These are phyloP conservation scores for Vitis rupestris DNA, from an alignment of 164 flowering plant genomes.

Conservation along the genomic window DNA sequence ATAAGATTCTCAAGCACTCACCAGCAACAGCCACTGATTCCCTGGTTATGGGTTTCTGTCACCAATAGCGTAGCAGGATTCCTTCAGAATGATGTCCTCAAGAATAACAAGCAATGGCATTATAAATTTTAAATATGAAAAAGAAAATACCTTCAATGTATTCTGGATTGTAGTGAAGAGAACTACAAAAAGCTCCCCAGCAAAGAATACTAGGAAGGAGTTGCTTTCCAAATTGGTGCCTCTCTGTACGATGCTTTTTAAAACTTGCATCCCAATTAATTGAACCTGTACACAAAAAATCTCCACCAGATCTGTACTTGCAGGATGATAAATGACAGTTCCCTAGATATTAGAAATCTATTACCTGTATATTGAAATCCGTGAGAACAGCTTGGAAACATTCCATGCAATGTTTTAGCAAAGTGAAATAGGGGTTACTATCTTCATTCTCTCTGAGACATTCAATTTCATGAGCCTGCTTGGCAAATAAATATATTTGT, in stretches of 20 bases:
- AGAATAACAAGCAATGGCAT: neutral
- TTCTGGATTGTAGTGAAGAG: constrained; percentile 42
- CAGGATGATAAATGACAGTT: neutral
- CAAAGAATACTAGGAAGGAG: constrained; percentile 49
- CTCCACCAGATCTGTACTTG: neutral
- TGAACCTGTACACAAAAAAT: constrained; percentile 54
- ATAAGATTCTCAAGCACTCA: constrained; percentile 75
- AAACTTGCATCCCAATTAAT: constrained; percentile 66
- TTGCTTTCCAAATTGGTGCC: constrained; percentile 33
- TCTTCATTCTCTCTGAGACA: constrained; percentile 23
- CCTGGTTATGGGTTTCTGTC: constrained; percentile 59
- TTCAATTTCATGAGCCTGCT: constrained; percentile 42
- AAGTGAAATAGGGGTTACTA: constrained; percentile 16
- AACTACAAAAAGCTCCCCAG: constrained; percentile 61
- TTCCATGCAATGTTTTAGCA: constrained; percentile 37
- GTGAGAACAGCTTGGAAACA: constrained; percentile 41
- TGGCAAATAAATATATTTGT: constrained; percentile 50
- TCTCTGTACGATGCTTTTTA: constrained; percentile 57
- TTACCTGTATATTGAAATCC: constrained; percentile 63
- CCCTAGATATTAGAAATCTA: neutral
- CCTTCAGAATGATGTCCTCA: constrained; percentile 7
- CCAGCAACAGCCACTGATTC: constrained; percentile 53
- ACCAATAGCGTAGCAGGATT: constrained; percentile 10
- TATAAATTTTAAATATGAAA: neutral
- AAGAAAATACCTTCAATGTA: constrained; percentile 48